These are phyloP conservation scores for Aspergillus piperis DNA, from an alignment of 2,329 filamentous ascomycete genomes.

Conservation along the genomic window DNA sequence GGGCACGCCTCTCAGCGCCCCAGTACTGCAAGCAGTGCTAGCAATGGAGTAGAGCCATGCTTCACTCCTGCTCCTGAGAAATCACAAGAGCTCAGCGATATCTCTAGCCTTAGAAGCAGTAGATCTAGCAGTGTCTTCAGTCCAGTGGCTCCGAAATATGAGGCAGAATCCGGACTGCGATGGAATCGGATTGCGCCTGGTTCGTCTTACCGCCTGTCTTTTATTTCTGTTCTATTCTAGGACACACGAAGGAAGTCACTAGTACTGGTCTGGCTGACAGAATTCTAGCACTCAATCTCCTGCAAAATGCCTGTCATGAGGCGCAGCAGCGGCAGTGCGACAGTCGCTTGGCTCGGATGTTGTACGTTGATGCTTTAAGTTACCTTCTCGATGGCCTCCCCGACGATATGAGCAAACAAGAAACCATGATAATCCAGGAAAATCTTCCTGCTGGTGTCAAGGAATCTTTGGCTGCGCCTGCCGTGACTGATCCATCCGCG, in stretches of 20 bases:
- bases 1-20: conserved; percentile 12
- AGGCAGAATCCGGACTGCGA: conserved; percentile 33
- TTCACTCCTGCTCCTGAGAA: conserved; percentile 16
- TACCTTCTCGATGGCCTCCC: conserved; percentile 42
- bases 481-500: not conserved
- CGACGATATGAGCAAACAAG: conserved; percentile 32
- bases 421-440: conserved; percentile 29
- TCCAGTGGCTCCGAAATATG: conserved; percentile 26
- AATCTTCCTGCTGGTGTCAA: conserved; percentile 29
- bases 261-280: not conserved
- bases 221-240: not conserved
- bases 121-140: conserved; percentile 13
- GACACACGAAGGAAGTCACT: not conserved
- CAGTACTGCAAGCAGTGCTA: conserved; percentile 17
- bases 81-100: conserved; percentile 25
- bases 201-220: conserved; percentile 16
- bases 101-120: conserved; percentile 20
- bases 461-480: conserved; percentile 11
- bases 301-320: conserved; percentile 40
- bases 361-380: conserved; percentile 40
- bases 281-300: conserved; percentile 35
- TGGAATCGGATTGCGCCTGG: conserved; percentile 41
- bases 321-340: conserved; percentile 36
- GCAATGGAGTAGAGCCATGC: conserved; percentile 9
- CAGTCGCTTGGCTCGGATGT: conserved; percentile 33